Percentiles rank a stretch among this genome's conserved stretches.
These are phyloP conservation scores for Penicillium sumatraense DNA, from an alignment of 2,329 filamentous ascomycete genomes.

Conservation along the genomic window DNA sequence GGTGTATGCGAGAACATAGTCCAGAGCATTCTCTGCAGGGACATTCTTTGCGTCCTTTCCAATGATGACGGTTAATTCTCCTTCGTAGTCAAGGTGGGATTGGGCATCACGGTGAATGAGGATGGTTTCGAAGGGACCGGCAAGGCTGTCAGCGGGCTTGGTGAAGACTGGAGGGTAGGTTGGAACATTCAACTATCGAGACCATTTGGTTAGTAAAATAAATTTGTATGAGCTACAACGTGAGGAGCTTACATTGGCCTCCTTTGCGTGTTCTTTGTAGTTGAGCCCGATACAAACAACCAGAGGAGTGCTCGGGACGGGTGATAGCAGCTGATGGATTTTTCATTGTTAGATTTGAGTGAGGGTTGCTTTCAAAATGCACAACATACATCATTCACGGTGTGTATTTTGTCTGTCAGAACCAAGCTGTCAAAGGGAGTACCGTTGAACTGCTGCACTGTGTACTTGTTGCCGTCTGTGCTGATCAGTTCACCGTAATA, in stretches of 20 bases:
- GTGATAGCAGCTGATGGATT: neutral
- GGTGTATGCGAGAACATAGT: constrained; percentile 16
- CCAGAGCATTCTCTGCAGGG: constrained; percentile 1
- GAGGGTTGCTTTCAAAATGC: neutral
- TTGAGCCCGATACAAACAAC: constrained; percentile 13
- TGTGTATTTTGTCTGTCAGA: neutral
- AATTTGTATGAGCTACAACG: constrained; percentile 27
- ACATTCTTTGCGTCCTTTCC: constrained; percentile 5
- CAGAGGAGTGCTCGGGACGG: neutral
- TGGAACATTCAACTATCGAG: constrained; percentile 9
- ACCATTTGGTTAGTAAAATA: neutral
- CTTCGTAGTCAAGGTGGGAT: constrained; percentile 9
- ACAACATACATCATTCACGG: neutral
- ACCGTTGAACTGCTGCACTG: neutral
- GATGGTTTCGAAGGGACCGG: constrained; percentile 4
- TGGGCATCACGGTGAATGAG: constrained; percentile 3
- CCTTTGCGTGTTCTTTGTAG: constrained; percentile 13
- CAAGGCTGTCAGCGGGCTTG: constrained; percentile 5
- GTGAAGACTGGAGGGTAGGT: constrained; percentile 9
- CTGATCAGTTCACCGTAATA: neutral
- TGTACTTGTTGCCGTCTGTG: neutral
- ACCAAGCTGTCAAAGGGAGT: neutral
- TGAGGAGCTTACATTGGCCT: constrained; percentile 9
- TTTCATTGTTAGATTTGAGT: neutral
- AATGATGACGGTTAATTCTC: constrained; percentile 9